Conservation (phyloP, 2,329 filamentous ascomycete species). For the Rhynchosporium graminicola region DNA sequence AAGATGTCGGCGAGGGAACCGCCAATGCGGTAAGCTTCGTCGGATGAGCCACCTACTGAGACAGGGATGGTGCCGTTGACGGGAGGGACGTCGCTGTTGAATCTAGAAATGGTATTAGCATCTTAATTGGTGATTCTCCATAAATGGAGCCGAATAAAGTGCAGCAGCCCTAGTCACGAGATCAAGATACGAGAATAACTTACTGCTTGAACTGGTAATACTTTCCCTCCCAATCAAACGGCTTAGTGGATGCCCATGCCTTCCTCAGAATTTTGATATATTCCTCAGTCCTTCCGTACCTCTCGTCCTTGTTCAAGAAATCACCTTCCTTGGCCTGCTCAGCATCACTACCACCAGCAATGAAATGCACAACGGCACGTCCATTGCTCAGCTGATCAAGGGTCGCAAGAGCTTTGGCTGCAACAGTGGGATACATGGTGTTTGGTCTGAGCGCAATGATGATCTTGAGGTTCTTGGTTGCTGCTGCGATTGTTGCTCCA, state of each 20-base stretch:
- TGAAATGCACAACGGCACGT: constrained; percentile 62
- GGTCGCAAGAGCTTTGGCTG: constrained; percentile 61
- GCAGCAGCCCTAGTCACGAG: neutral
- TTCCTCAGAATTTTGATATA: constrained; percentile 62
- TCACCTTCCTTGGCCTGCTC: constrained; percentile 63
- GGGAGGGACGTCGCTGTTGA: constrained; percentile 55
- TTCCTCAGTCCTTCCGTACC: constrained; percentile 60
- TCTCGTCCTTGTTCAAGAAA: constrained; percentile 57
- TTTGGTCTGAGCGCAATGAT: constrained; percentile 64
- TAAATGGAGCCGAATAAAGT: neutral
- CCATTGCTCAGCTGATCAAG: constrained; percentile 60
- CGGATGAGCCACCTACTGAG: constrained; percentile 60
- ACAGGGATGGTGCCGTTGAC: constrained; percentile 56
- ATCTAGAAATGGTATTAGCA: constrained; percentile 35
- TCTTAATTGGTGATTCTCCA: neutral
- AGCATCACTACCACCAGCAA: constrained; percentile 60
- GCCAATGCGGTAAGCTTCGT: constrained; percentile 60
- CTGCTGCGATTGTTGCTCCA: constrained; percentile 57
- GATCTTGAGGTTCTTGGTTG: constrained; percentile 60
- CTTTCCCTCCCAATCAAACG: constrained; percentile 62
- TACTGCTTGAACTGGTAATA: constrained; percentile 59
- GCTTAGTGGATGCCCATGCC: constrained; percentile 56
- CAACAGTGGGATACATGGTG: constrained; percentile 62
- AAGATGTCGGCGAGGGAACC: constrained; percentile 62
- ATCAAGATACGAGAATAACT: neutral